Evolutionary conservation across 331 rosid genomes (phyloP), one percentile per base, ranked within the genome.

Genomic region (Malus hybrid): DNA sequence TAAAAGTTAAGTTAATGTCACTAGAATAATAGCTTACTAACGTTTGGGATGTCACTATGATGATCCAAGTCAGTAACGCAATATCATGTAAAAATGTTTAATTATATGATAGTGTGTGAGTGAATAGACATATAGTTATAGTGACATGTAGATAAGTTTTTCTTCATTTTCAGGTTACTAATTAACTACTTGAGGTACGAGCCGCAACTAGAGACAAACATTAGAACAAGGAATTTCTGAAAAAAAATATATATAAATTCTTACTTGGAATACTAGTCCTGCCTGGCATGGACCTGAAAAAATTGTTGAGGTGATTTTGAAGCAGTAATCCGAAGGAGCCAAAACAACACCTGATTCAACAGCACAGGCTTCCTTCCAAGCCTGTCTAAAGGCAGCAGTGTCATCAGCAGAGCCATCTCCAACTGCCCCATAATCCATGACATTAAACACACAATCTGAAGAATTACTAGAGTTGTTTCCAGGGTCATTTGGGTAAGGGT

Each of bases 261-360:
- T 88, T 75, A 92, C 99, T 84, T 94, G 93, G 75, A 95, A 88
- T n/a, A 89, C 91, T 29, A 95, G 80, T 80, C 99, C 97, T 19
- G 97, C 93, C 76, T 86, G 86, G 88, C 99, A 95, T 34, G 99
- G 98, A 29, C 99, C 99, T 10, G 97, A 78, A 52, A 95, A 95
- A 66, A 95, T 95, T 4, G 93, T 89, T 10, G 99, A 92, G 77
- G 93, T 95, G 69, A 95, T 90, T 55, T 46, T 90, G 76, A 95
- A 95, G 63, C 76, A 33, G 76, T 83, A 78, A 55, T 81, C 68
- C 6, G 78, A 69, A 0, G 98, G 98, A 76, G 85, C 93, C 34
- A 95, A 78, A 71, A 95, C 50, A 34, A 89, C 88, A 29, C 85
- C 98, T 10, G 91, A 83, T 29, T 89, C 93, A 1, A 90, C 97